phyloP scores from a whole-genome alignment of 2,329 filamentous ascomycete species.

The Hymenoscyphus infarciens region DNA sequence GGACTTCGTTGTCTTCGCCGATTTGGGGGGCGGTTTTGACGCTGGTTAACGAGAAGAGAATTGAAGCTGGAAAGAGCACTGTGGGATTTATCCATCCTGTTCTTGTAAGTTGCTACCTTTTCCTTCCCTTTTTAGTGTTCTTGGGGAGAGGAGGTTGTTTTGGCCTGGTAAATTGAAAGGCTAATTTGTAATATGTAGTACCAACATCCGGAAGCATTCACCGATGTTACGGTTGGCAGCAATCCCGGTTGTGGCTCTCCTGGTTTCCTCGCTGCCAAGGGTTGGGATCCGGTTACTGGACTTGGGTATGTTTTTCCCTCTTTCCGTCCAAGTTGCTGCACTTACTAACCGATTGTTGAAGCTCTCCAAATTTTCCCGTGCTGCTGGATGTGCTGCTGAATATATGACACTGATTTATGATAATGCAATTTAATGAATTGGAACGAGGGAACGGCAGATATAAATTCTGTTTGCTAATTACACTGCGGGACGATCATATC shows the following conservation, averaged over 20 bases:
- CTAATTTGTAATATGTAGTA: conserved; percentile 15
- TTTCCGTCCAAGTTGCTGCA: neutral
- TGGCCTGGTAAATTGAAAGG: neutral
- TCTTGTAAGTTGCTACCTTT: conserved; percentile 9
- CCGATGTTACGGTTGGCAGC: conserved; percentile 34
- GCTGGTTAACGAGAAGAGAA: conserved; percentile 40
- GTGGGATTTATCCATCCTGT: conserved; percentile 40
- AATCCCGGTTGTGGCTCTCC: conserved; percentile 35
- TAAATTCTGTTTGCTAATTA: too few relatives aligned
- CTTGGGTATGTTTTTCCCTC: conserved; percentile 21
- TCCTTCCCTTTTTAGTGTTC: neutral
- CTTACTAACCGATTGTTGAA: neutral
- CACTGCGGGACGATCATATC: too few relatives aligned
- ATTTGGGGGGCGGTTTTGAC: conserved; percentile 42
- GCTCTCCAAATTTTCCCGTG: neutral
- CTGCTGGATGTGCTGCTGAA: neutral
- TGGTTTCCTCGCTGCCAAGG: conserved; percentile 33
- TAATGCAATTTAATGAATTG: too few relatives aligned
- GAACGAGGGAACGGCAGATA: too few relatives aligned
- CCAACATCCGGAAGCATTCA: conserved; percentile 31
- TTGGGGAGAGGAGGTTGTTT: neutral
- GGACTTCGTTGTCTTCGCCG: conserved; percentile 46
- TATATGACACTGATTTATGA: neutral
- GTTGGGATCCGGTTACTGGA: conserved; percentile 38
- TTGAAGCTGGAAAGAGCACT: conserved; percentile 35